These are phyloP conservation scores for Blastocystis sp. DNA, from an alignment of 352 stramenopile genomes.

Conservation along the genomic window DNA sequence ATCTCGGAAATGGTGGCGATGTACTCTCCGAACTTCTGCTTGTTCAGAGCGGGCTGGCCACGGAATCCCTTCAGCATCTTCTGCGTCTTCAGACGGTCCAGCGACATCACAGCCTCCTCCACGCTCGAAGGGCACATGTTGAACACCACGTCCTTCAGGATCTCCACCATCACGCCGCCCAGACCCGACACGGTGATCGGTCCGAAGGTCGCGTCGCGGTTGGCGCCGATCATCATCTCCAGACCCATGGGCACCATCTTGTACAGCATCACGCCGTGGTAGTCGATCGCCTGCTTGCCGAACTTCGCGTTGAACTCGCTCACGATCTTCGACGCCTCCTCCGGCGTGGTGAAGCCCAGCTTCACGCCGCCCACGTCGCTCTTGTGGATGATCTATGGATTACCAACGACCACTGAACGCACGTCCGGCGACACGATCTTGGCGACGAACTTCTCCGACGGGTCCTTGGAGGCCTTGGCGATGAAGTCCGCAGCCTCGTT, in stretches of 20 bases:
- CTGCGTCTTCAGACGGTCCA: conserved; percentile 51
- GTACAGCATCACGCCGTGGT: conserved; percentile 64
- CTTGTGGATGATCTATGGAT: conserved; percentile 67
- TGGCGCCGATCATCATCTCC: conserved; percentile 73
- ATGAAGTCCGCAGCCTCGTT: conserved; percentile 49
- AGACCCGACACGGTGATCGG: conserved; percentile 59
- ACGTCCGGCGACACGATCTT: conserved; percentile 71
- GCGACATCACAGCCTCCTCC: conserved; percentile 37
- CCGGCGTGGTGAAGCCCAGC: conserved; percentile 46
- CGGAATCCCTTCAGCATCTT: conserved; percentile 70
- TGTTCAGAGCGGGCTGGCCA: conserved; percentile 33
- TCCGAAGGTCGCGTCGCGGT: conserved; percentile 61
- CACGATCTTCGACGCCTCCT: conserved; percentile 48
- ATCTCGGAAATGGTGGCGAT: conserved; percentile 55
- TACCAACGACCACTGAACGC: neutral
- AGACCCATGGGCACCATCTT: conserved; percentile 64
- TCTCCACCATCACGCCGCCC: conserved; percentile 50
- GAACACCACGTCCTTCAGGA: conserved; percentile 57
- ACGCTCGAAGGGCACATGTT: conserved; percentile 45
- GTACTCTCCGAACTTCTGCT: conserved; percentile 49
- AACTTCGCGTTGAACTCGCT: conserved; percentile 66
- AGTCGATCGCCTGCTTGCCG: conserved; percentile 61
- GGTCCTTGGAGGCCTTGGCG: conserved; percentile 14
- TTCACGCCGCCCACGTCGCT: conserved; percentile 71
- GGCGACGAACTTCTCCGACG: conserved; percentile 49